Evolutionary conservation across 2,329 filamentous ascomycete genomes (phyloP).

Genomic region (Graphilbum fragrans): DNA sequence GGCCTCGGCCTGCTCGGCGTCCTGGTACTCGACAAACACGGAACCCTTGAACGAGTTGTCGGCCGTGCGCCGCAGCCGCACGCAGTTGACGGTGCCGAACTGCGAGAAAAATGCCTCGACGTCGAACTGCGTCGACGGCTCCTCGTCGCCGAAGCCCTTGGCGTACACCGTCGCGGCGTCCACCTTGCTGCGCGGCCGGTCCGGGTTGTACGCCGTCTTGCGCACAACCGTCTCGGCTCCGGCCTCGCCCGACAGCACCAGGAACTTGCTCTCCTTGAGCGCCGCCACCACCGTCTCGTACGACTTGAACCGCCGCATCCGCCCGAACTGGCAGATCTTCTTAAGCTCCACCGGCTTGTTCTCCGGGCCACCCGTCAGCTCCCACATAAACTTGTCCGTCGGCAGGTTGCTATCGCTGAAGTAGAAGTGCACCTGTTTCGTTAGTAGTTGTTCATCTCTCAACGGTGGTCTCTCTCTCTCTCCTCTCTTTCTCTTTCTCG

Average conservation of each 20-base stretch:
- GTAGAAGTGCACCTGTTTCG: slow-evolving; percentile 79
- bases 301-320: slow-evolving; percentile 90
- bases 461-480: not conserved
- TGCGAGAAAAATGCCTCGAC: slow-evolving; percentile 84
- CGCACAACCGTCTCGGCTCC: slow-evolving; percentile 62
- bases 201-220: slow-evolving; percentile 56
- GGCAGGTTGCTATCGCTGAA: slow-evolving; percentile 86
- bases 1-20: slow-evolving; percentile 63
- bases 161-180: slow-evolving; percentile 74
- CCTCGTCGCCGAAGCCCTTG: slow-evolving; percentile 86
- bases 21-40: slow-evolving; percentile 85
- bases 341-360: slow-evolving; percentile 75
- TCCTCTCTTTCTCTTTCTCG: no score
- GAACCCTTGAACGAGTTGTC: slow-evolving; percentile 84
- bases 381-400: slow-evolving; percentile 77
- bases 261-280: slow-evolving; percentile 60
- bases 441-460: slow-evolving; percentile 4
- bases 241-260: slow-evolving; percentile 64
- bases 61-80: slow-evolving; percentile 72
- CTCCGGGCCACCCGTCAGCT: slow-evolving; percentile 60
- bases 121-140: slow-evolving; percentile 78
- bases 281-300: slow-evolving; percentile 75
- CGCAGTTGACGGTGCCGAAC: slow-evolving; percentile 60
- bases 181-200: slow-evolving; percentile 46
- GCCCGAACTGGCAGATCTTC: slow-evolving; percentile 76